Conservation (phyloP, 1,284 basidiomycete genomes). For the Vanrija pseudolonga region DNA sequence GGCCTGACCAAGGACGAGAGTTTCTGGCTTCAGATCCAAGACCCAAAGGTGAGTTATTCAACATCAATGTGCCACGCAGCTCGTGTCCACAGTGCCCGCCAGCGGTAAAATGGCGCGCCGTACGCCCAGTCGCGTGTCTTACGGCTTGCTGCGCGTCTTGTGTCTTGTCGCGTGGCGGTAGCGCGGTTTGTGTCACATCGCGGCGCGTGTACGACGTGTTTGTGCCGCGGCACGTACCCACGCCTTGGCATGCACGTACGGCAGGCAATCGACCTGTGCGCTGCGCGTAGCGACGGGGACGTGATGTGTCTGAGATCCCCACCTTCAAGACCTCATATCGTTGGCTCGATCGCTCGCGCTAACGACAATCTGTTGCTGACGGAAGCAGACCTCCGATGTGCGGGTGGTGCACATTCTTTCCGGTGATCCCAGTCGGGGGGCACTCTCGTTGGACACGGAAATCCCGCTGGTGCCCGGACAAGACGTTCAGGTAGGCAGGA, state of each 20-base stretch:
- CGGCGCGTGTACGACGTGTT: background rate
- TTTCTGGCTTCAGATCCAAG: slow-evolving; percentile 58
- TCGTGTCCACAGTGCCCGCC: no score
- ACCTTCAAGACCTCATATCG: no score
- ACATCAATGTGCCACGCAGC: background rate
- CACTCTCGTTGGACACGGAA: slow-evolving; percentile 64
- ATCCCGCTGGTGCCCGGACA: slow-evolving; percentile 59
- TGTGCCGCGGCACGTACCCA: no score
- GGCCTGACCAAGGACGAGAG: slow-evolving; percentile 60
- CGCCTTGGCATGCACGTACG: no score
- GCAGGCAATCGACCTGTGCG: no score
- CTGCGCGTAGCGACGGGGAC: no score
- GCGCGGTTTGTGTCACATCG: background rate
- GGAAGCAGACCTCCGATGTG: background rate
- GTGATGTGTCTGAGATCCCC: no score
- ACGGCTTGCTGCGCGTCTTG: no score
- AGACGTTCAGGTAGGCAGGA: slow-evolving; percentile 57
- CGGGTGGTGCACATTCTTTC: slow-evolving; percentile 57
- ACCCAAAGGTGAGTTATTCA: slow-evolving; percentile 14
- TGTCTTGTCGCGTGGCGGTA: background rate
- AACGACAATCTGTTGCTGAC: background rate
- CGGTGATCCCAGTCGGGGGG: slow-evolving; percentile 74
- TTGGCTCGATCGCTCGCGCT: background rate
- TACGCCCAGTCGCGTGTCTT: no score
- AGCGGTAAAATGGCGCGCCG: no score